phyloP scores from a whole-genome alignment of 805 yeast genomes.

The Aciculoconidium aculeatum region DNA sequence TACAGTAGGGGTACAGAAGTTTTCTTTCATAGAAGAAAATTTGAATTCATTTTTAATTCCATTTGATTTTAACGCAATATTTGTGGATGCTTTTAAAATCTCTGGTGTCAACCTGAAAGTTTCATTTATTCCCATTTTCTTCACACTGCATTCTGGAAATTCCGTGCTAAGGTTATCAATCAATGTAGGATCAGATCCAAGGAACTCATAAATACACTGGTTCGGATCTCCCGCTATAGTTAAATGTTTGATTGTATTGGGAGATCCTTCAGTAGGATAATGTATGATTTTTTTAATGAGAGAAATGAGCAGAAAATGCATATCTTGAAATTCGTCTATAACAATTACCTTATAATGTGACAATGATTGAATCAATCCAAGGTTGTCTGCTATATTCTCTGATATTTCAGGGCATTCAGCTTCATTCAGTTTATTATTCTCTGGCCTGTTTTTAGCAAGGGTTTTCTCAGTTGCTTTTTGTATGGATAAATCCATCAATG shows the following conservation, averaged over 20 bases:
- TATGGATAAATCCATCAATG: slow-evolving; percentile 17
- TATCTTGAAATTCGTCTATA: slow-evolving; percentile 74
- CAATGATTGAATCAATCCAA: slow-evolving; percentile 18
- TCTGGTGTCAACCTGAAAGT: slow-evolving; percentile 61
- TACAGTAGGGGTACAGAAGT: slow-evolving; percentile 20
- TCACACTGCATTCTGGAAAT: slow-evolving; percentile 16
- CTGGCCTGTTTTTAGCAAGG: too few species aligned
- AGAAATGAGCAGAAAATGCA: slow-evolving; percentile 45
- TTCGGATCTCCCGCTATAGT: slow-evolving; percentile 67
- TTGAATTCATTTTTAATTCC: slow-evolving; percentile 3
- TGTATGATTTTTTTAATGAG: slow-evolving; percentile 36
- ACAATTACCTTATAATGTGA: slow-evolving; percentile 34
- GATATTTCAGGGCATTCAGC: too few species aligned
- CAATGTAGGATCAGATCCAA: slow-evolving; percentile 44
- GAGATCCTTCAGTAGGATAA: slow-evolving; percentile 24
- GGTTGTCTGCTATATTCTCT: slow-evolving; percentile 5
- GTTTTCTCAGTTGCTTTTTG: slow-evolving; percentile 1
- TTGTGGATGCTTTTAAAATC: slow-evolving; percentile 40
- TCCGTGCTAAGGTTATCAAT: slow-evolving; percentile 19
- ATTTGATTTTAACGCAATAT: slow-evolving; percentile 11
- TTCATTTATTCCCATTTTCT: slow-evolving; percentile 37
- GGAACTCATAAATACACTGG: slow-evolving; percentile 64
- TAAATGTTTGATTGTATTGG: slow-evolving; percentile 38
- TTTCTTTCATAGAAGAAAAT: slow-evolving; percentile 10
- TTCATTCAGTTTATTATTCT: slow-evolving; percentile 16